phyloP scores from a whole-genome alignment of 208 protist species.

The Leishmania tarentolae region DNA sequence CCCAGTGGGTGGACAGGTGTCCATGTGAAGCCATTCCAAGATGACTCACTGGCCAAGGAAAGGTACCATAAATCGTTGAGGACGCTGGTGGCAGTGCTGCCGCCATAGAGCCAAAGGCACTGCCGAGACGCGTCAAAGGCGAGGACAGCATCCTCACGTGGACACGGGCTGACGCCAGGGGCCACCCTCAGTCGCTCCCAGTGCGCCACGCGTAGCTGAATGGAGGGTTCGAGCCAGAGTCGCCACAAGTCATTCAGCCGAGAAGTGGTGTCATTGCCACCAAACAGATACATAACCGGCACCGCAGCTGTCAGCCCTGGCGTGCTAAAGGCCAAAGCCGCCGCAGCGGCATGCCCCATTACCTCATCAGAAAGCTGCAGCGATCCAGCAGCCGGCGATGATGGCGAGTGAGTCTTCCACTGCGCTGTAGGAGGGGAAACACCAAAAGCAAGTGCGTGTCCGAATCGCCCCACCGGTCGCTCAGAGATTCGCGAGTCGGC shows the following conservation, averaged over 20 bases:
- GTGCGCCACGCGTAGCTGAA: slow-evolving; percentile 30
- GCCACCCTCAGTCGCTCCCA: slow-evolving; percentile 12
- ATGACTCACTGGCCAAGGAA: neutral
- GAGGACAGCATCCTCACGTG: slow-evolving; percentile 7
- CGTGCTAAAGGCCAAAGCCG: neutral
- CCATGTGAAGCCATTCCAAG: neutral
- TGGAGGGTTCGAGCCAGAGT: slow-evolving; percentile 30
- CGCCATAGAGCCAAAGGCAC: slow-evolving; percentile 18
- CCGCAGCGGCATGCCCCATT: neutral
- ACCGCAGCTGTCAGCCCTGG: neutral
- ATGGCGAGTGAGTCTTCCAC: neutral
- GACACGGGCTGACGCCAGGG: slow-evolving; percentile 12
- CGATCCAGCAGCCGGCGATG: neutral
- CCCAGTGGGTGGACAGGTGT: slow-evolving; percentile 7
- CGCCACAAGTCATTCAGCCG: slow-evolving; percentile 68
- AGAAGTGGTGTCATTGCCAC: slow-evolving; percentile 49
- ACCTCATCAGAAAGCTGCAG: neutral
- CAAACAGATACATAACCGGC: slow-evolving; percentile 62
- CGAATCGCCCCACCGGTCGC: slow-evolving; percentile 10
- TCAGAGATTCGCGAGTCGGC: neutral
- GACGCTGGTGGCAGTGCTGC: slow-evolving; percentile 1
- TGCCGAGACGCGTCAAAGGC: slow-evolving; percentile 10
- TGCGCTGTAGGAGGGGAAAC: neutral
- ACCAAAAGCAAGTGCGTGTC: slow-evolving; percentile 6
- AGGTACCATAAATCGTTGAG: slow-evolving; percentile 16